phyloP scores from a whole-genome alignment of 2,329 filamentous ascomycete genomes.

The Scorias spongiosa region DNA sequence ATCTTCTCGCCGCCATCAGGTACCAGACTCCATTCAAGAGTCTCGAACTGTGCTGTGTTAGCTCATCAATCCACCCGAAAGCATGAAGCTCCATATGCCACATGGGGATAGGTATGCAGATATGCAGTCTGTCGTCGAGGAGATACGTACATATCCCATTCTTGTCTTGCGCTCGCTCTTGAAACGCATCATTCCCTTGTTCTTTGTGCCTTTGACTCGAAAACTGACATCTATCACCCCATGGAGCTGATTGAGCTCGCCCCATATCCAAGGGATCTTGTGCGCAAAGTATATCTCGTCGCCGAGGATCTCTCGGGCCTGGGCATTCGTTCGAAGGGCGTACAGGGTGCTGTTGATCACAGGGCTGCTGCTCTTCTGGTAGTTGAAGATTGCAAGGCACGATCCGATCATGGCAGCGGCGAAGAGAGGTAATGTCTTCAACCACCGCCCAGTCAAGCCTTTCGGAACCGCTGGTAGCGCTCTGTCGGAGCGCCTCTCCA shows the following conservation, averaged over 20 bases:
- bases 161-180: slow-evolving; percentile 55
- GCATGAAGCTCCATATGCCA: no score
- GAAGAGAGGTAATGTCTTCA: slow-evolving; percentile 67
- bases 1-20: slow-evolving; percentile 51
- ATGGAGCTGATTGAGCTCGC: slow-evolving; percentile 82
- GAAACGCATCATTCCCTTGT: slow-evolving; percentile 63
- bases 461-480: slow-evolving; percentile 30
- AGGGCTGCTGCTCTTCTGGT: slow-evolving; percentile 84
- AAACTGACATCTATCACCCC: slow-evolving; percentile 80
- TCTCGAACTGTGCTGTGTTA: slow-evolving; percentile 50
- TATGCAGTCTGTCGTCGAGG: neutral
- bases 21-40: slow-evolving; percentile 76
- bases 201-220: slow-evolving; percentile 65
- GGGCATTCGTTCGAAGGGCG: slow-evolving; percentile 65
- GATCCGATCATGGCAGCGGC: slow-evolving; percentile 52
- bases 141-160: slow-evolving; percentile 39
- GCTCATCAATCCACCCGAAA: neutral
- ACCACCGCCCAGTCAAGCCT: slow-evolving; percentile 18
- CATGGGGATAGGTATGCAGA: neutral
- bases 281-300: slow-evolving; percentile 44
- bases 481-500: slow-evolving; percentile 37
- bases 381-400: slow-evolving; percentile 91
- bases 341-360: slow-evolving; percentile 70
- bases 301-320: slow-evolving; percentile 63
- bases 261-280: slow-evolving; percentile 33